Conservation (phyloP, 306 rosid species). For the Ormosia semicastrata region DNA sequence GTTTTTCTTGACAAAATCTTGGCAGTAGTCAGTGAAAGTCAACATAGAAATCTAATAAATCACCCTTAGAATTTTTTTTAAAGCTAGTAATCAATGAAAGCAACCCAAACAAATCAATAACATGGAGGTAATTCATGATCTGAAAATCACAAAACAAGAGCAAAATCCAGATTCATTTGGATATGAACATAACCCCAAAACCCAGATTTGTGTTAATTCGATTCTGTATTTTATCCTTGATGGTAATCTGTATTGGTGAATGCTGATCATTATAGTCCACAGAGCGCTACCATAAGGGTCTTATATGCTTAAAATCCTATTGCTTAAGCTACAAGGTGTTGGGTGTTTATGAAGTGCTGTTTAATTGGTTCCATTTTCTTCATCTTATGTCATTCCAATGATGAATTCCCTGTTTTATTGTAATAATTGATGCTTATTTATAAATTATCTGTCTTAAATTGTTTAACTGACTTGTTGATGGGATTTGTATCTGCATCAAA, state of each 20-base stretch:
- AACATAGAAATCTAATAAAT: neutral
- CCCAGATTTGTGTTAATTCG: neutral
- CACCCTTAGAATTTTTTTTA: neutral
- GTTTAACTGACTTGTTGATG: constrained; percentile 30
- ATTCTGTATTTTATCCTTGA: neutral
- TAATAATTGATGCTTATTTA: neutral
- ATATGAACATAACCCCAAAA: neutral
- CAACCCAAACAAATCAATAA: neutral
- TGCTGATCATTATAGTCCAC: neutral
- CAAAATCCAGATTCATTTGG: neutral
- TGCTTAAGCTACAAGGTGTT: neutral
- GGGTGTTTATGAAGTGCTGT: neutral
- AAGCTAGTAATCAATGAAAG: neutral
- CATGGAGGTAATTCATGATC: neutral
- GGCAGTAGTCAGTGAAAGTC: neutral
- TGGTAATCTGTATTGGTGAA: neutral
- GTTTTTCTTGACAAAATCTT: neutral
- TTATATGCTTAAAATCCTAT: neutral
- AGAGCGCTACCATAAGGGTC: neutral
- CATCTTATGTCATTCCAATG: neutral
- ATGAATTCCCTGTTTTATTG: neutral
- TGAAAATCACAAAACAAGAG: neutral
- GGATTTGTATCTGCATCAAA: constrained; percentile 15
- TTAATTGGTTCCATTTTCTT: neutral
- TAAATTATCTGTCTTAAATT: neutral